Percentiles rank a stretch among this genome's conserved stretches.
These are phyloP conservation scores for Amylostereum areolatum DNA, from an alignment of 1,284 basidiomycete genomes.

Conservation along the genomic window DNA sequence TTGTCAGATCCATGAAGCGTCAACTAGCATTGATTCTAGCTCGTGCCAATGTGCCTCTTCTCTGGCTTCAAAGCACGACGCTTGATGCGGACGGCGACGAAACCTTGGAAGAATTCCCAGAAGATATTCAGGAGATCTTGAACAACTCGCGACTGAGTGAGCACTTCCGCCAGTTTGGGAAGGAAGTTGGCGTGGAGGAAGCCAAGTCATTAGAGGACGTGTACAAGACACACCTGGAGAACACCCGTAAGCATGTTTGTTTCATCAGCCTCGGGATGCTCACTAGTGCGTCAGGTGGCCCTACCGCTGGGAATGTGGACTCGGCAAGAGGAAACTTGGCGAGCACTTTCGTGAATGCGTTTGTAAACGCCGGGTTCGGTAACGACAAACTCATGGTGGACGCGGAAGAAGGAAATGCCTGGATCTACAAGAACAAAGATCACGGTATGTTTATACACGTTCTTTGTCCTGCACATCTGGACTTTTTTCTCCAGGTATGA, in stretches of 20 bases:
- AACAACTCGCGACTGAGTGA: conserved; percentile 81
- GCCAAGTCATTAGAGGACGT: conserved; percentile 94
- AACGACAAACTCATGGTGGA: conserved; percentile 99
- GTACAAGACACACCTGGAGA: conserved; percentile 96
- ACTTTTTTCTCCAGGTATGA: conserved; percentile 63
- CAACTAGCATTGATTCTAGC: conserved; percentile 95
- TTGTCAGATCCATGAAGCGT: conserved; percentile 78
- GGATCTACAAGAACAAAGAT: conserved; percentile 99
- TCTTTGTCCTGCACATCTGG: neutral
- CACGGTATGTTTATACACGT: conserved; percentile 52
- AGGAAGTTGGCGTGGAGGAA: conserved; percentile 89
- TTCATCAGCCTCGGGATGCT: neutral
- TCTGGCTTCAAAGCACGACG: conserved; percentile 76
- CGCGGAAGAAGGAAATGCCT: conserved; percentile 93
- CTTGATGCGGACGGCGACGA: conserved; percentile 53
- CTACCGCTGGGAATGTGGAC: conserved; percentile 72
- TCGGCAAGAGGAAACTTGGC: conserved; percentile 94
- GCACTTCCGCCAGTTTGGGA: conserved; percentile 90
- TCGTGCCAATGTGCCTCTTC: conserved; percentile 85
- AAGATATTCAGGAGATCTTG: conserved; percentile 81
- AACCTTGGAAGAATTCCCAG: conserved; percentile 62
- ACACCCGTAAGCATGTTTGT: conserved; percentile 52
- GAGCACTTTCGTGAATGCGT: conserved; percentile 97
- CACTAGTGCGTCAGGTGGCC: conserved; percentile 38
- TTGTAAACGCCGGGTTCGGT: conserved; percentile 98